Conservation (phyloP, 2,329 filamentous ascomycete genomes). For the Periconia sp. region DNA sequence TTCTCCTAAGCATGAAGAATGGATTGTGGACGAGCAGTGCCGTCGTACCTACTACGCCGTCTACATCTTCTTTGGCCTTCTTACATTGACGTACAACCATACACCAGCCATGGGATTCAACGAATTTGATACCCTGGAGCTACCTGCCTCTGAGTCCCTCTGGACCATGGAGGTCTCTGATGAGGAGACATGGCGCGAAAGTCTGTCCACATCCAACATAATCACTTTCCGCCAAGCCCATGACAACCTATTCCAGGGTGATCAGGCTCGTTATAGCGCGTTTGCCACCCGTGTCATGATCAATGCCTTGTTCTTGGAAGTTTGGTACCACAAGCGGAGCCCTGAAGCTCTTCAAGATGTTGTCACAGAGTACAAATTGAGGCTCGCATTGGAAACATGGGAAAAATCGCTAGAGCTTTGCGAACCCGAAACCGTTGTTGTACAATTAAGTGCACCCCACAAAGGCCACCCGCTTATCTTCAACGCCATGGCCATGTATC, state of each 20-base stretch:
- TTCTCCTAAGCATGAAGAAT: conserved; percentile 79
- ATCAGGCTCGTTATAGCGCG: conserved; percentile 86
- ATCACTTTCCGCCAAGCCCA: conserved; percentile 93
- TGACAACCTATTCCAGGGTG: conserved; percentile 92
- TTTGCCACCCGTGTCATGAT: conserved; percentile 98
- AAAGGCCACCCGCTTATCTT: conserved; percentile 96
- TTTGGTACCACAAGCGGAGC: conserved; percentile 98
- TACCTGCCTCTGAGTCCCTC: conserved; percentile 89
- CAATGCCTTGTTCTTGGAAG: conserved; percentile 95
- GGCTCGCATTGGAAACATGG: conserved; percentile 96
- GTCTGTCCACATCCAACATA: conserved; percentile 67
- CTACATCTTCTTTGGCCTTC: conserved; percentile 96
- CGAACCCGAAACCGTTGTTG: conserved; percentile 84
- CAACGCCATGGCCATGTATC: conserved; percentile 96
- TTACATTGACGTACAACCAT: conserved; percentile 96
- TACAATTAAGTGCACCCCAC: conserved; percentile 90
- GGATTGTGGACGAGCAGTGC: conserved; percentile 96
- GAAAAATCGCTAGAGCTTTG: conserved; percentile 93
- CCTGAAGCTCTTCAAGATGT: conserved; percentile 97
- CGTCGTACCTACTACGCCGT: conserved; percentile 96
- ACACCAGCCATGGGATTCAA: conserved; percentile 98
- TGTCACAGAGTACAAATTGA: conserved; percentile 96
- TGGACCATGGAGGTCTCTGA: conserved; percentile 86
- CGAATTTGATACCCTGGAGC: conserved; percentile 89
- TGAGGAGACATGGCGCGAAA: conserved; percentile 82